Percentiles rank a stretch among this genome's conserved stretches.
Evolutionary conservation across 352 stramenopile genomes (phyloP).

Genomic region (Phytopythium ostracodes): DNA sequence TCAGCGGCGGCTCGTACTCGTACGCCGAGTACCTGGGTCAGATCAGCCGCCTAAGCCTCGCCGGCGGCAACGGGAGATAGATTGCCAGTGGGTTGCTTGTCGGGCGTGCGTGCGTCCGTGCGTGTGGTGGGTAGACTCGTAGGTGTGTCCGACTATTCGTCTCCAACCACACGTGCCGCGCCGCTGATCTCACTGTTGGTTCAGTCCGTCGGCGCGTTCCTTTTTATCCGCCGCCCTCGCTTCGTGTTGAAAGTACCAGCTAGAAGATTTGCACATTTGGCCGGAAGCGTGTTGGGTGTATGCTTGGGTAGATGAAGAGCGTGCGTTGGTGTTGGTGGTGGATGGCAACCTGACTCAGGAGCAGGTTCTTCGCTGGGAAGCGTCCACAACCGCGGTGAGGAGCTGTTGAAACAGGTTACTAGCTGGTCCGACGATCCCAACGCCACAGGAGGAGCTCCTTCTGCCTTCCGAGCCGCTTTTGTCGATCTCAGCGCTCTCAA

Average conservation of each 20-base stretch:
- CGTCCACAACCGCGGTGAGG: not conserved
- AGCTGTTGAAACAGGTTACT: not conserved
- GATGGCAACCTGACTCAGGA: not conserved
- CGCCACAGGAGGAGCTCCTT: too few relatives aligned
- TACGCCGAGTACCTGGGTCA: conserved; percentile 97
- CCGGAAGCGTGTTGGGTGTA: not conserved
- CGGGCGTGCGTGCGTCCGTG: not conserved
- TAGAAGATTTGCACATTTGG: conserved; percentile 5
- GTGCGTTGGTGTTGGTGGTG: not conserved
- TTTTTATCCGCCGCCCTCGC: not conserved
- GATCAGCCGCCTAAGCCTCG: conserved; percentile 77
- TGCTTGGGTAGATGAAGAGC: not conserved
- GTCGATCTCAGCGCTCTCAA: too few relatives aligned
- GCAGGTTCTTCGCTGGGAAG: not conserved
- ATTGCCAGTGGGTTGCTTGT: not conserved
- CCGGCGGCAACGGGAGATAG: conserved; percentile 54
- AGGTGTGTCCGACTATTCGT: too few relatives aligned
- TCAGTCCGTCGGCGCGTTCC: not conserved
- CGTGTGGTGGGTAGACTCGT: too few relatives aligned
- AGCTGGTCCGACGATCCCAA: not conserved
- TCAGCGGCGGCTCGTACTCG: conserved; percentile 95
- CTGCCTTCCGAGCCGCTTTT: too few relatives aligned
- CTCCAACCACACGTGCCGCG: not conserved
- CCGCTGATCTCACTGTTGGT: not conserved
- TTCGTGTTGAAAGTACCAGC: conserved; percentile 8